These are phyloP conservation scores for Nelumbo lutea DNA, from an alignment of 164 flowering plant species.

Conservation along the genomic window DNA sequence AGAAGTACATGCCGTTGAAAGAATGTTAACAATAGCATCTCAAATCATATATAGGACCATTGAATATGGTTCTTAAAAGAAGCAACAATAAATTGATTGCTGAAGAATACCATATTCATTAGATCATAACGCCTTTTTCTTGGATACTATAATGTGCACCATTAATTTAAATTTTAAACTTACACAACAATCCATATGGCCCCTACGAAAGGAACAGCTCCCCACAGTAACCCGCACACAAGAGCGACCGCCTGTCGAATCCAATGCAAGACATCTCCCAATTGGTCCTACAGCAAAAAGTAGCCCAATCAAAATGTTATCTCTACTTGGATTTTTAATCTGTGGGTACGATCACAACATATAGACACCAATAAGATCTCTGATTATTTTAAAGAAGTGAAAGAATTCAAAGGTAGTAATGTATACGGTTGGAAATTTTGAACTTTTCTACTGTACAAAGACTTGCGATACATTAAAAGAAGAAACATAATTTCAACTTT, in stretches of 20 bases:
- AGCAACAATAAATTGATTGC: too few species aligned
- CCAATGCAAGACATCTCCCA: conserved; percentile 97
- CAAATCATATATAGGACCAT: neutral
- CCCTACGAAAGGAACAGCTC: conserved; percentile 84
- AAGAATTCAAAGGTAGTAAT: too few species aligned
- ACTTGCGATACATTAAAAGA: too few species aligned
- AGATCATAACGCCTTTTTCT: neutral
- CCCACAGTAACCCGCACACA: conserved; percentile 80
- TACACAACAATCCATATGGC: conserved; percentile 85
- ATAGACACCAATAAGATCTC: too few species aligned
- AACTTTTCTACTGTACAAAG: too few species aligned
- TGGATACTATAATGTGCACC: neutral
- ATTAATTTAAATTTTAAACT: conserved; percentile 27
- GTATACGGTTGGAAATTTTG: too few species aligned
- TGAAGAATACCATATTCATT: neutral
- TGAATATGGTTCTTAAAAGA: neutral
- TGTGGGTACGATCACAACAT: too few species aligned
- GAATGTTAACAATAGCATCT: too few species aligned
- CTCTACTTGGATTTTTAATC: too few species aligned
- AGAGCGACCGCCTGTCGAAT: conserved; percentile 74
- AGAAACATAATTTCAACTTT: neutral
- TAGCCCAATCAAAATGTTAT: too few species aligned
- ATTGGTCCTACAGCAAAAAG: conserved; percentile 65
- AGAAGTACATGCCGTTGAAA: neutral
- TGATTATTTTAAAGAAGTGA: too few species aligned